These are phyloP conservation scores for Leccinellum luteum DNA, from an alignment of 768 basidiomycete species.

Conservation along the genomic window DNA sequence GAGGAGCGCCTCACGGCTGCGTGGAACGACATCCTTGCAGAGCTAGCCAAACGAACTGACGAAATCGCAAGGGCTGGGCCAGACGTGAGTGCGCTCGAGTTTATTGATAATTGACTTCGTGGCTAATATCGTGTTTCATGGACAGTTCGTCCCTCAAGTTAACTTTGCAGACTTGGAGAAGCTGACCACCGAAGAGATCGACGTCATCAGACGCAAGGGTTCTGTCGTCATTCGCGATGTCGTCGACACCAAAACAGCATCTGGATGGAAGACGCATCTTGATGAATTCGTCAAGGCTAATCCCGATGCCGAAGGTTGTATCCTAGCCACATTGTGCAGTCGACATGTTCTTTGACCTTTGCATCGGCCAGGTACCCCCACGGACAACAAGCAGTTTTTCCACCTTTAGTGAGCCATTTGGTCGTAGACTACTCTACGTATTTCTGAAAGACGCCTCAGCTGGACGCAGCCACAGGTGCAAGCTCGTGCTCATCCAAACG, in stretches of 20 bases:
- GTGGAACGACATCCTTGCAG: constrained; percentile 56
- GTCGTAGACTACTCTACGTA: not conserved
- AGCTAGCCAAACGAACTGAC: constrained; percentile 46
- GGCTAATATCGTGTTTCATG: not conserved
- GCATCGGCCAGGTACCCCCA: constrained; percentile 44
- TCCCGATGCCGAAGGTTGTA: constrained; percentile 50
- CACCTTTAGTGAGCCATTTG: constrained; percentile 55
- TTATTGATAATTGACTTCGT: not conserved
- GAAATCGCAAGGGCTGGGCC: constrained; percentile 47
- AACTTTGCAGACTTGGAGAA: constrained; percentile 51
- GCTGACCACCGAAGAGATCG: constrained; percentile 44
- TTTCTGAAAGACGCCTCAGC: constrained; percentile 21
- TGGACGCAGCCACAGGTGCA: constrained; percentile 59
- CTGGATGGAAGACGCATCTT: constrained; percentile 55
- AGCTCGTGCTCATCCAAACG: constrained; percentile 65
- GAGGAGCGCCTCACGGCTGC: constrained; percentile 47
- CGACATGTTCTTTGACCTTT: not conserved
- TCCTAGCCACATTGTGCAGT: not conserved
- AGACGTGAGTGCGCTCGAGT: constrained; percentile 36
- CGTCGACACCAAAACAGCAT: constrained; percentile 54
- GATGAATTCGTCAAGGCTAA: constrained; percentile 57
- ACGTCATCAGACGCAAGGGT: constrained; percentile 52
- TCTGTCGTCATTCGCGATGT: constrained; percentile 61
- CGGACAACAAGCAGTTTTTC: constrained; percentile 68
- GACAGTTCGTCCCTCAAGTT: constrained; percentile 61